Conservation (phyloP, 371 early-diverging fungal genomes). For the Saksenaea vasiformis region DNA sequence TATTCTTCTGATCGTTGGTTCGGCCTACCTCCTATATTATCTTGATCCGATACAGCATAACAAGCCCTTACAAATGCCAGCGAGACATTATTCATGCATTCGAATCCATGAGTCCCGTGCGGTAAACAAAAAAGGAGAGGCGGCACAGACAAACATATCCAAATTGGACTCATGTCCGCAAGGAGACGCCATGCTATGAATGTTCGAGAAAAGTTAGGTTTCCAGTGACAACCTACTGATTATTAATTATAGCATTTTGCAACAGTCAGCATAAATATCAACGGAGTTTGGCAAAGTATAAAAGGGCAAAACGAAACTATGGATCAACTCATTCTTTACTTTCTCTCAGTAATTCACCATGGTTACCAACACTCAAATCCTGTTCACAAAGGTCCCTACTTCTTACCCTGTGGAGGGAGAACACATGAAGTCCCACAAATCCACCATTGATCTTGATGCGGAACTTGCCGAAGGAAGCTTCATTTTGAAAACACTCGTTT, state of each 20-base stretch:
- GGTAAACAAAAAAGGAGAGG: too few relatives aligned
- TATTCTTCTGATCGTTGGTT: too few relatives aligned
- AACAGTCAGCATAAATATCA: neutral
- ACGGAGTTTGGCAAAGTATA: neutral
- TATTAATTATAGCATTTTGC: neutral
- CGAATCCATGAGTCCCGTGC: too few relatives aligned
- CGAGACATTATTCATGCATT: too few relatives aligned
- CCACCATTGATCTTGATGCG: conserved; percentile 43
- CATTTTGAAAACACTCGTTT: conserved; percentile 49
- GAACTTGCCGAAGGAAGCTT: conserved; percentile 49
- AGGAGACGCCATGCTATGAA: too few relatives aligned
- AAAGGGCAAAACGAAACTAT: neutral
- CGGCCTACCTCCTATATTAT: too few relatives aligned
- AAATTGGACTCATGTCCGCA: too few relatives aligned
- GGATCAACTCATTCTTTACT: neutral
- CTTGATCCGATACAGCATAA: too few relatives aligned
- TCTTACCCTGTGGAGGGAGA: conserved; percentile 43
- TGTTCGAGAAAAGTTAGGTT: too few relatives aligned
- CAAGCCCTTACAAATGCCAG: too few relatives aligned
- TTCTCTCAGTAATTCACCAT: conserved; percentile 1
- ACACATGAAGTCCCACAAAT: conserved; percentile 47
- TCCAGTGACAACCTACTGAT: neutral
- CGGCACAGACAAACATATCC: too few relatives aligned
- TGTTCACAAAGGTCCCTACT: conserved; percentile 45
- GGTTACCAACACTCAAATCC: conserved; percentile 36